Evolutionary conservation across 306 rosid genomes (phyloP), one percentile per base, ranked within the genome.

Genomic region (Gleditsia sinensis): DNA sequence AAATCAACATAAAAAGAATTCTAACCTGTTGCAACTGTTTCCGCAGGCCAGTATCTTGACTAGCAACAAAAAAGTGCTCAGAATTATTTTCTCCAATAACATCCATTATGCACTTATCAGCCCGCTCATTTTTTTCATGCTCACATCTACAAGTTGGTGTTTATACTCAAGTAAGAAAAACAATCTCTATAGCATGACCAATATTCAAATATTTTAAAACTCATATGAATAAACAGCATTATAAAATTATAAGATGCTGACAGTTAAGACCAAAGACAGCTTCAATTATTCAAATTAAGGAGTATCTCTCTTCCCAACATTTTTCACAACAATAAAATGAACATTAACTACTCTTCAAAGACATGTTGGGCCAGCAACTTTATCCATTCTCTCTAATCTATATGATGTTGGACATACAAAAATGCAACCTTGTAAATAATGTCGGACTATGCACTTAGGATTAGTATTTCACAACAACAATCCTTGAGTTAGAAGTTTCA

Each of bases 21-120:
- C 75, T 62, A 42, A 89, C 96, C 97, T 89, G 82, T 76, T 78
- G 88, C 67, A 91, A 77, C 70, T 83, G 72, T 46, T 80, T 74
- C 45, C 94, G 88, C 72, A 89, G 77, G 27, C 86, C 89, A 65
- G 59, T 11, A 25, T 94, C 94, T 74, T 91, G 96, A 77, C 90
- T 88, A 72, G 92, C 94, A 76, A 91, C 84, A 84, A 94, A 89
- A 58, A 94, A 94, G 78, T 91, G 98, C 76, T 84, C 91, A 0
- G 88, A 69, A 82, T 94, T 94, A 28, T 80, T 85, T 66, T 88
- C 74, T 28, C 97, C 97, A 13, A 89, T 77, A 82, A 89, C 82
- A 48, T 91, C 97, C 43, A 0, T 54, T 74, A 94, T 81, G 80
- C 98, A 94, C 30, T 68, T 79, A 71, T 82, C 94, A 28, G 86